Percentiles rank a stretch among this genome's conserved stretches.
Conservation (phyloP, 2,329 filamentous ascomycete species). For the Penicillium sp. region DNA sequence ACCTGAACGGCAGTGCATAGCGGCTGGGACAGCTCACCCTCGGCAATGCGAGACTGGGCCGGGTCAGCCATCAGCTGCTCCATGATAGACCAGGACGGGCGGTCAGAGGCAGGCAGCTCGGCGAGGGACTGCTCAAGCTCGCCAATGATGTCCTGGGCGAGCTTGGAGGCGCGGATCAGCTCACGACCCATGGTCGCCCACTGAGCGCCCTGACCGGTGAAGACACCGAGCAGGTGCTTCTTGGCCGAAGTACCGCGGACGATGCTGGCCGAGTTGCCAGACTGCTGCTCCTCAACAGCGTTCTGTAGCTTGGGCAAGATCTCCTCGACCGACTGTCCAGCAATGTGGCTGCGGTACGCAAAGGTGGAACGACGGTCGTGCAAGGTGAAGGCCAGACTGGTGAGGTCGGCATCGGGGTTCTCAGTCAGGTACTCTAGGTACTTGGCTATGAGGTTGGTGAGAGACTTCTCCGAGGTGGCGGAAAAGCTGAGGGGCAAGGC, state of each 20-base stretch:
- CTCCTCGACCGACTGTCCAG: neutral
- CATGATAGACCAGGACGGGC: constrained; percentile 3
- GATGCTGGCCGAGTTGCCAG: neutral
- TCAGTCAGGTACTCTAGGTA: neutral
- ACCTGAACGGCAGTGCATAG: neutral
- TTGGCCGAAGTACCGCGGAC: neutral
- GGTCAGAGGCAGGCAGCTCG: constrained; percentile 1
- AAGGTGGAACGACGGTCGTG: neutral
- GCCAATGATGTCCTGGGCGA: neutral
- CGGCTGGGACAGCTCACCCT: neutral
- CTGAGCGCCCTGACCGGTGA: neutral
- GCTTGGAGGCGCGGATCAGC: neutral
- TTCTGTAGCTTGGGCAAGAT: neutral
- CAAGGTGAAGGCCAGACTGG: neutral
- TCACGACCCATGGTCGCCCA: neutral
- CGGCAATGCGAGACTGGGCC: neutral
- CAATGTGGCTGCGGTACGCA: neutral
- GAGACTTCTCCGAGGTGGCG: neutral
- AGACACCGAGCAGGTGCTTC: neutral
- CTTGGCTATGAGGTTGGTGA: neutral
- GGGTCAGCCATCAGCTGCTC: constrained; percentile 7
- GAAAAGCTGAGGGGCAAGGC: neutral
- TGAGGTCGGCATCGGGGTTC: neutral
- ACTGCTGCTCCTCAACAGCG: neutral
- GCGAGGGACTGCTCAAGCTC: constrained; percentile 4